These are phyloP conservation scores for Sarocladium brachiariae DNA, from an alignment of 2,329 filamentous ascomycete genomes.

Conservation along the genomic window DNA sequence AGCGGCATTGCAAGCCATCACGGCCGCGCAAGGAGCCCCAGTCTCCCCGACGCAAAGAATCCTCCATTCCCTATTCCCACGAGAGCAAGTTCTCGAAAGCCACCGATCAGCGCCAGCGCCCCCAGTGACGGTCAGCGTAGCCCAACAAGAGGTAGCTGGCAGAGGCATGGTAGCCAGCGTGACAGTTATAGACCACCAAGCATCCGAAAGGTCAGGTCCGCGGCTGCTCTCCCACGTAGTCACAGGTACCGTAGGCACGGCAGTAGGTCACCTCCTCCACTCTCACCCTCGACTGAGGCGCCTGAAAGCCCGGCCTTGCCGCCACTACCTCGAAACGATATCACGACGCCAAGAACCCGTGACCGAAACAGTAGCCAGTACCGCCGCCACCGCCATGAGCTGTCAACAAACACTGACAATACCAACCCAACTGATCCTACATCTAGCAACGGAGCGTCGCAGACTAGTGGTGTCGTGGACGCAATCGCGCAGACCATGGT, in stretches of 20 bases:
- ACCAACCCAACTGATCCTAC: slow-evolving; percentile 35
- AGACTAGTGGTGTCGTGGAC: slow-evolving; percentile 79
- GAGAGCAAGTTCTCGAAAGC: slow-evolving; percentile 76
- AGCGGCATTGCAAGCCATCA: slow-evolving; percentile 67
- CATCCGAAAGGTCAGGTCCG: slow-evolving; percentile 80
- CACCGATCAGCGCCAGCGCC: slow-evolving; percentile 57
- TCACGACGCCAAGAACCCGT: slow-evolving; percentile 52
- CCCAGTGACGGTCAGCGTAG: slow-evolving; percentile 69
- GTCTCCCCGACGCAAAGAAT: slow-evolving; percentile 48
- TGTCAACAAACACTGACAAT: slow-evolving; percentile 53
- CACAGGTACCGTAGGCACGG: slow-evolving; percentile 41
- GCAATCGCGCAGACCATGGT: slow-evolving; percentile 98
- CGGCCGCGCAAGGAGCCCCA: slow-evolving; percentile 58
- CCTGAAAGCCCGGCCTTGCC: slow-evolving; percentile 66
- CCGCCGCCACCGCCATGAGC: slow-evolving; percentile 45
- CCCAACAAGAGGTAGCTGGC: slow-evolving; percentile 59
- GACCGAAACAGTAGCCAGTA: slow-evolving; percentile 34
- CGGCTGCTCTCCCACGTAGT: slow-evolving; percentile 59
- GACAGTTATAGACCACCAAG: slow-evolving; percentile 51
- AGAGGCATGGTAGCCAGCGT: slow-evolving; percentile 41
- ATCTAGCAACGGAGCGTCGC: slow-evolving; percentile 42
- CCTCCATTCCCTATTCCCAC: slow-evolving; percentile 92
- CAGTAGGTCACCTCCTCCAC: slow-evolving; percentile 57
- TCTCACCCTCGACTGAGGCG: slow-evolving; percentile 60
- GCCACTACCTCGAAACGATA: slow-evolving; percentile 65